Conservation (phyloP, 352 stramenopile genomes). For the Phytopythium helicoides region DNA sequence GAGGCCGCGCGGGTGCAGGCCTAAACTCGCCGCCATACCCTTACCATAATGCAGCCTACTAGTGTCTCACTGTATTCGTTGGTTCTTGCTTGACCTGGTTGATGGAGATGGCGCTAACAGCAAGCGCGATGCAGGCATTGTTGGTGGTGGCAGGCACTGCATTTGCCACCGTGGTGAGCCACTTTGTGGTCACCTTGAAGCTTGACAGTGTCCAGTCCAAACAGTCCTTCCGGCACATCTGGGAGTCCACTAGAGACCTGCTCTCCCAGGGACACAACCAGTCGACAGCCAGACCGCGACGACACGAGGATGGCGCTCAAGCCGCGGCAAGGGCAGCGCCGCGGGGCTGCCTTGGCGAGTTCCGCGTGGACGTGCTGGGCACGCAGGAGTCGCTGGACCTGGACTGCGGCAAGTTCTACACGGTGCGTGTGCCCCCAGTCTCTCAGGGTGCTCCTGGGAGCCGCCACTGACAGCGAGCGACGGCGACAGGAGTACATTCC, state of each 20-base stretch:
- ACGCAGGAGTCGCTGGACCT: constrained; percentile 82
- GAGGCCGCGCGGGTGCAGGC: constrained; percentile 27
- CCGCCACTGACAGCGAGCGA: background rate
- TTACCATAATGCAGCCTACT: constrained; percentile 5
- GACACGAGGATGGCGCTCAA: constrained; percentile 1
- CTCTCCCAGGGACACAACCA: too few relatives aligned
- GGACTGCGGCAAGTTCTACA: constrained; percentile 86
- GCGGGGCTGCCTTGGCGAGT: constrained; percentile 44
- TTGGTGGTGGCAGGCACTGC: too few relatives aligned
- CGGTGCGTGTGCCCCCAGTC: constrained; percentile 25
- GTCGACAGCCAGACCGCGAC: too few relatives aligned
- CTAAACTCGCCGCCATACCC: constrained; percentile 15
- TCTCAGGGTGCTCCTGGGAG: background rate
- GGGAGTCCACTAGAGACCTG: too few relatives aligned
- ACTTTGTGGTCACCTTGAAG: too few relatives aligned
- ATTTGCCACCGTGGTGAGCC: too few relatives aligned
- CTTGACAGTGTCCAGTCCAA: too few relatives aligned
- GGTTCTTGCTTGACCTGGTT: background rate
- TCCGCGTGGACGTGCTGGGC: constrained; percentile 71
- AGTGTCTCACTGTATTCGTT: background rate
- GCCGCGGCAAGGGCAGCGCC: constrained; percentile 20
- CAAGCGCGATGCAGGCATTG: too few relatives aligned
- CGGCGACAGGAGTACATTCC: constrained; percentile 68
- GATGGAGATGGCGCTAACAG: too few relatives aligned
- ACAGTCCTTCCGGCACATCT: too few relatives aligned